These are phyloP conservation scores for Manihot esculenta DNA, from an alignment of 441 rosid species.

Conservation along the genomic window DNA sequence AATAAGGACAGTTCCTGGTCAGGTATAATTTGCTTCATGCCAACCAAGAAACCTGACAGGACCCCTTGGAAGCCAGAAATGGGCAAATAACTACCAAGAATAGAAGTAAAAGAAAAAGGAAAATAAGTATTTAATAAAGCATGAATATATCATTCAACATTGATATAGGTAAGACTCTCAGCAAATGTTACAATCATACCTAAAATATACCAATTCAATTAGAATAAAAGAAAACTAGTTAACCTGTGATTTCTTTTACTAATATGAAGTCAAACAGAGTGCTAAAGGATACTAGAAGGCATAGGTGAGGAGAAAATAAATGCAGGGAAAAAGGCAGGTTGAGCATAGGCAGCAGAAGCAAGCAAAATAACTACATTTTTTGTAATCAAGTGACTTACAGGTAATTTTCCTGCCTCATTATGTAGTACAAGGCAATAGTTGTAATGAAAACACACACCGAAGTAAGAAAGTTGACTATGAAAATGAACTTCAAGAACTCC, in stretches of 20 bases:
- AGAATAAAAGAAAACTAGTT: not conserved
- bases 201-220: not conserved
- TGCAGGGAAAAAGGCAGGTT: not conserved
- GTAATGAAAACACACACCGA: slow-evolving; percentile 80
- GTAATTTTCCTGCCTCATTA: slow-evolving; percentile 64
- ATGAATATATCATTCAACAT: not conserved
- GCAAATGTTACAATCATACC: not conserved
- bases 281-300: not conserved
- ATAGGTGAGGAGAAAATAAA: not conserved
- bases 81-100: slow-evolving; percentile 74
- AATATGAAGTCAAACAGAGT: not conserved
- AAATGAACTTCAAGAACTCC: slow-evolving; percentile 94
- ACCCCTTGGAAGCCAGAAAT: slow-evolving; percentile 93
- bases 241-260: not conserved
- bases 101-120: slow-evolving; percentile 8
- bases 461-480: slow-evolving; percentile 73
- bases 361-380: slow-evolving; percentile 8
- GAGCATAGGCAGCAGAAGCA: slow-evolving; percentile 7
- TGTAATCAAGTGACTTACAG: slow-evolving; percentile 53
- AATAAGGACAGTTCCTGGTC: slow-evolving; percentile 79
- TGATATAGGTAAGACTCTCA: not conserved
- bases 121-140: not conserved
- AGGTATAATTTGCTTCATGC: slow-evolving; percentile 91
- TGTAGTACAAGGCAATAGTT: slow-evolving; percentile 85
- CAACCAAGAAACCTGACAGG: slow-evolving; percentile 85